Evolutionary conservation across 2,329 filamentous ascomycete genomes (phyloP).

Genomic region (Aspergillus costaricaensis): DNA sequence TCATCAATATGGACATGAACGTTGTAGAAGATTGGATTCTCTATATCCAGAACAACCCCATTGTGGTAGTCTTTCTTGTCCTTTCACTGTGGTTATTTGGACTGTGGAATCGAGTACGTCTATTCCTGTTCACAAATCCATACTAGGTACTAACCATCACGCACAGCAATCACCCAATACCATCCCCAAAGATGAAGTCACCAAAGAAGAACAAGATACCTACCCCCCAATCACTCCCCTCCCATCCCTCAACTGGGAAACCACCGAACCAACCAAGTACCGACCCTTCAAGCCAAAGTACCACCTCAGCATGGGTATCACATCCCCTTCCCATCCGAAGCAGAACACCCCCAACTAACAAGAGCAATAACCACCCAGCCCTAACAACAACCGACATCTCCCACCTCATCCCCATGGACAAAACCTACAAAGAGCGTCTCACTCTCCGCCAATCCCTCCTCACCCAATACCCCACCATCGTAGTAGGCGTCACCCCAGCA

Average conservation of each 20-base stretch:
- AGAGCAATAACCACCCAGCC: conserved; percentile 38
- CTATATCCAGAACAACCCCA: conserved; percentile 7
- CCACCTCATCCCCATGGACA: conserved; percentile 61
- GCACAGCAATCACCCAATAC: not conserved
- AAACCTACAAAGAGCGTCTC: conserved; percentile 58
- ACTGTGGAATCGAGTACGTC: not conserved
- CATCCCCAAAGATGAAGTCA: not conserved
- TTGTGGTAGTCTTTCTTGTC: not conserved
- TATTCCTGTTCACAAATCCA: not conserved
- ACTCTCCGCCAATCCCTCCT: conserved; percentile 53
- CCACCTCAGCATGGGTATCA: conserved; percentile 63
- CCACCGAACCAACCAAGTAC: conserved; percentile 54
- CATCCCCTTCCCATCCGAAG: not conserved
- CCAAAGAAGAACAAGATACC: conserved; percentile 4
- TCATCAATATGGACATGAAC: not conserved
- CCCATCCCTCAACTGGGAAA: conserved; percentile 53
- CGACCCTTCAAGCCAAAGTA: conserved; percentile 64
- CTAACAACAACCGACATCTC: conserved; percentile 55
- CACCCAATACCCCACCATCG: conserved; percentile 43
- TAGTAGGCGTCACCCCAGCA: conserved; percentile 41
- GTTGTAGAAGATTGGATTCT: not conserved
- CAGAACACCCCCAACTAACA: not conserved
- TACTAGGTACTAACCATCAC: too few relatives aligned
- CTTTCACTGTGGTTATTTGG: not conserved
- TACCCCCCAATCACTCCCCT: conserved; percentile 45